A percentile compares a stretch with the other conserved stretches of the same genome.
Conservation (phyloP, 331 rosid species). For the Acacia concinna region DNA sequence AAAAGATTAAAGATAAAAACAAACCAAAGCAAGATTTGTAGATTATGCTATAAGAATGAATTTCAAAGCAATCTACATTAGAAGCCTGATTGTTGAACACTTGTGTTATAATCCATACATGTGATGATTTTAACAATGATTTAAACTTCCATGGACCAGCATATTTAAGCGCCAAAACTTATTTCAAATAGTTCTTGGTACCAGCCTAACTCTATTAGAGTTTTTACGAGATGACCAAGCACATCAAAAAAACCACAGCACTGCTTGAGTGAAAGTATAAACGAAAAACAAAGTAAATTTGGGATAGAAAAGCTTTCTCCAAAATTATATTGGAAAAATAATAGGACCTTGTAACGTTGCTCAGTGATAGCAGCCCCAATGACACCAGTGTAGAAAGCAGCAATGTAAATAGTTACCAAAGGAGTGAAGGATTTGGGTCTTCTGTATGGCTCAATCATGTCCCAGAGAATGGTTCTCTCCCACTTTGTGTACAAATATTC, state of each 20-base stretch:
- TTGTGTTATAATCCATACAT: not conserved
- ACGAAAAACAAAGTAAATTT: not conserved
- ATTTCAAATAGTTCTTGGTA: not conserved
- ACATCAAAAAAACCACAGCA: not conserved
- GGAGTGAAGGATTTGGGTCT: slow-evolving; percentile 86
- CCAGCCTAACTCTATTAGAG: not conserved
- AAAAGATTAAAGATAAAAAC: not conserved
- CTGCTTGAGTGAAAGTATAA: not conserved
- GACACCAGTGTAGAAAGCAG: slow-evolving; percentile 87
- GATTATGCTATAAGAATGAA: not conserved
- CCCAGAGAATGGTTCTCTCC: slow-evolving; percentile 88
- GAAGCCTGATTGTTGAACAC: not conserved
- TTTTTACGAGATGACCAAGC: not conserved
- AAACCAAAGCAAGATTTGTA: not conserved
- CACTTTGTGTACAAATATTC: slow-evolving; percentile 76
- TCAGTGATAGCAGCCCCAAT: slow-evolving; percentile 82
- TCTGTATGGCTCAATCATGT: slow-evolving; percentile 77
- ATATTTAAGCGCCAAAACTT: not conserved
- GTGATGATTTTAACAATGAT: not conserved
- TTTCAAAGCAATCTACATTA: not conserved
- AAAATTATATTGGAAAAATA: not conserved
- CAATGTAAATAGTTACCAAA: slow-evolving; percentile 61
- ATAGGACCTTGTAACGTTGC: slow-evolving; percentile 80
- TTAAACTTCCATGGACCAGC: not conserved
- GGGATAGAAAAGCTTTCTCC: not conserved